Base-by-base conservation (phyloP, 352 stramenopile species). In the Thalassiosira hispida region DNA sequence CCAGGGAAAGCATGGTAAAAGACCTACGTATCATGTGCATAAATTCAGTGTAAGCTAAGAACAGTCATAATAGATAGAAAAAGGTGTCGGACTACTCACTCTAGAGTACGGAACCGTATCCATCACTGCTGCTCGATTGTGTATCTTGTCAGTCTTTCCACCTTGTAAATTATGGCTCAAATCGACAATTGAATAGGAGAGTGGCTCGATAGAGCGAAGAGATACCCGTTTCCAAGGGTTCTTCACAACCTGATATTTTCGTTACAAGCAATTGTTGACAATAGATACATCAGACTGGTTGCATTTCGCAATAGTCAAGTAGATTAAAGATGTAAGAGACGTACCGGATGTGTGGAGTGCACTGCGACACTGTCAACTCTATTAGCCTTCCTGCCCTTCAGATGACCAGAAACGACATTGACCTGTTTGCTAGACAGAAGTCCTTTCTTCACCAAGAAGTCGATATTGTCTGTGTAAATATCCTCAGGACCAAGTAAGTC, bases 1-100 rank as follows among this genome's bases (percentile, higher is more conserved):
- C 88, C 88, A 22, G 88, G 88, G 77, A 86, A 90, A 14, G 84
- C 82, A 72, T 93, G 86, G 56, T 91, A 93, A 40, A 93, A 93
- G 7, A 92, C 76, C 49, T 83, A 23, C 8, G 33, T 16, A 25
- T n/a, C n/a, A n/a, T n/a, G n/a, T n/a, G n/a, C n/a, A n/a, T n/a
- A n/a, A n/a, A 57, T 46, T 51, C 31, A 20, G 25, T 27, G 14
- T 4, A 44, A 11, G 2, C 1, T 57, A 9, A 57, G 47, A 57
- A 57, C 9, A 31, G 12, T 51, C 16, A 29, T 23, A 22, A 6
- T 25, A 16, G 35, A 22, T 22, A 40, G 1, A 23, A 7, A 63
- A 27, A 27, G 6, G 25, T 44, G 53, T 23, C 18, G 14, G n/a
- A n/a, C n/a, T 16, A 23, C 68, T 64, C n/a, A 82, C 74, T 14